phyloP scores from a whole-genome alignment of 306 rosid species.

The Fragaria vesca region DNA sequence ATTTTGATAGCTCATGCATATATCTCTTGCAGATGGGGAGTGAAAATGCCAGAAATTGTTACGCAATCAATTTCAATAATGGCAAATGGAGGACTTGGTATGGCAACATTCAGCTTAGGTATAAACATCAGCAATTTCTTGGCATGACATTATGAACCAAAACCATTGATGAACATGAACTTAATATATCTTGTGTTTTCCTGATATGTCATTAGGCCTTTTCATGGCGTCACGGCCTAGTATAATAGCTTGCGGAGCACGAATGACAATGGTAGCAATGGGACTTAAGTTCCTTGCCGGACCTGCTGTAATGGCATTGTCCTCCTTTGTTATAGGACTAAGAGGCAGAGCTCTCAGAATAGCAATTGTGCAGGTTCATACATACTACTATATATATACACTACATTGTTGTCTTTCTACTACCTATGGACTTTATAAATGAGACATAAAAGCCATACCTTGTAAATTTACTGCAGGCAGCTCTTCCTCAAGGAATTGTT shows the following conservation, averaged over 20 bases:
- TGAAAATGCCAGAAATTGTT: constrained; percentile 69
- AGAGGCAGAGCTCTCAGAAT: constrained; percentile 52
- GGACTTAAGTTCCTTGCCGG: constrained; percentile 74
- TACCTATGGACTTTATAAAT: background rate
- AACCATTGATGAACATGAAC: background rate
- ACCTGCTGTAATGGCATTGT: constrained; percentile 76
- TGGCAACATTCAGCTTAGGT: constrained; percentile 99
- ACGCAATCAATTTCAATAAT: constrained; percentile 56
- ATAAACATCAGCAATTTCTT: constrained; percentile 17
- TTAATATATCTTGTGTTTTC: background rate
- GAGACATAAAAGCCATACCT: background rate
- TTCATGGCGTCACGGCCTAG: constrained; percentile 82
- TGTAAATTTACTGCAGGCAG: constrained; percentile 58
- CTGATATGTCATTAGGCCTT: constrained; percentile 25
- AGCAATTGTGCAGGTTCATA: constrained; percentile 74
- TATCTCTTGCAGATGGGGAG: constrained; percentile 62
- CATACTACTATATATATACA: background rate
- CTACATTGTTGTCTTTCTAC: background rate
- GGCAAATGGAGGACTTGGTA: constrained; percentile 86
- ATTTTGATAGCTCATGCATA: background rate
- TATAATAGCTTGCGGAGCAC: constrained; percentile 70
- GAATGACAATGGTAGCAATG: constrained; percentile 61
- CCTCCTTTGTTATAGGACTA: constrained; percentile 66
- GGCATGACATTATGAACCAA: background rate
- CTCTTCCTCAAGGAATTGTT: constrained; percentile 96